Percentiles rank a stretch among this genome's conserved stretches.
Evolutionary conservation across 805 yeast genomes (phyloP).

Genomic region (Kurtzmaniella fragi): DNA sequence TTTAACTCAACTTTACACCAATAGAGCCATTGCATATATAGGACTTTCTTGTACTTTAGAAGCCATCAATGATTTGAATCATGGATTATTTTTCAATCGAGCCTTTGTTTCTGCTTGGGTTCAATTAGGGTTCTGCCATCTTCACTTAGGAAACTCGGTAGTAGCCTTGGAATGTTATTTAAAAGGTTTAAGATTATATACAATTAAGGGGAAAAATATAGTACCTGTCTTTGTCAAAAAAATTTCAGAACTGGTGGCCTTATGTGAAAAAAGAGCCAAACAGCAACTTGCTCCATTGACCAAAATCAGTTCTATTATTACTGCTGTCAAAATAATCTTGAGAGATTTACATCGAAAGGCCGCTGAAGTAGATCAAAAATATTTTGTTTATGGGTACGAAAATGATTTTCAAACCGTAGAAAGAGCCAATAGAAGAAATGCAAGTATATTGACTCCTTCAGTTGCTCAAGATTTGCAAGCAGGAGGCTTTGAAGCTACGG

Average conservation of each 20-base stretch:
- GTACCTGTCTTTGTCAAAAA: conserved; percentile 37
- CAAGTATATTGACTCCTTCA: conserved; percentile 33
- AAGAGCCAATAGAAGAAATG: conserved; percentile 27
- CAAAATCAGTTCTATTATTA: conserved; percentile 18
- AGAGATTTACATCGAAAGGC: conserved; percentile 19
- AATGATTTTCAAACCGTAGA: conserved; percentile 15
- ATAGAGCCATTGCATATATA: conserved; percentile 37
- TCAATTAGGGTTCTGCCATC: conserved; percentile 39
- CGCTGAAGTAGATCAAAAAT: conserved; percentile 19
- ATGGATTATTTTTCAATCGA: conserved; percentile 25
- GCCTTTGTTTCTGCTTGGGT: conserved; percentile 39
- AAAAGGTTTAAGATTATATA: conserved; percentile 22
- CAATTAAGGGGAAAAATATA: conserved; percentile 11
- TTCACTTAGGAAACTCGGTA: conserved; percentile 34
- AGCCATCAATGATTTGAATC: conserved; percentile 31
- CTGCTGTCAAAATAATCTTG: conserved; percentile 22
- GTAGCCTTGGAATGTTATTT: conserved; percentile 29
- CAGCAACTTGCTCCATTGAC: conserved; percentile 27
- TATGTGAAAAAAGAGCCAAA: conserved; percentile 33
- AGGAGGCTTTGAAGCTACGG: conserved; percentile 20
- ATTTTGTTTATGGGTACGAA: conserved; percentile 15
- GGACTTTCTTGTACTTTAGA: conserved; percentile 37
- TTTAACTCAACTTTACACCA: conserved; percentile 29
- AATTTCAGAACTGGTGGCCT: conserved; percentile 25
- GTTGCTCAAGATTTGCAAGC: conserved; percentile 31